These are phyloP conservation scores for Mycoemilia scoparia DNA, from an alignment of 192 early-diverging fungal species.

Conservation along the genomic window DNA sequence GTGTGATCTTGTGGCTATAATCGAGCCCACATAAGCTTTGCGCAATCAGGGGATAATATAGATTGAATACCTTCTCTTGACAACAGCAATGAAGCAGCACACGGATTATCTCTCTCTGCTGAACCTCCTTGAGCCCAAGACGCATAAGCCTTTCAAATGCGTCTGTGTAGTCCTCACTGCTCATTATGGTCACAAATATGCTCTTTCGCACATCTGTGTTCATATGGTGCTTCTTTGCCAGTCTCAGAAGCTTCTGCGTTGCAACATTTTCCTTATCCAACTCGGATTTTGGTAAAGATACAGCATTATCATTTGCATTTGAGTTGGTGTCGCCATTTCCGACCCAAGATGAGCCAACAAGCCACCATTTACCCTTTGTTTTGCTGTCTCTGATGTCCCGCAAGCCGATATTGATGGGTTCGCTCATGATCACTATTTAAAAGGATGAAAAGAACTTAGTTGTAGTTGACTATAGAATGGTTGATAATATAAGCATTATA, in stretches of 20 bases:
- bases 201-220: slow-evolving; percentile 86
- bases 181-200: slow-evolving; percentile 85
- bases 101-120: slow-evolving; percentile 86
- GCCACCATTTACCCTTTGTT: slow-evolving; percentile 95
- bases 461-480: no score
- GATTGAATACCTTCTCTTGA: slow-evolving; percentile 78
- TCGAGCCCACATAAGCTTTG: slow-evolving; percentile 57
- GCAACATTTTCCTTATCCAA: slow-evolving; percentile 4
- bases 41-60: slow-evolving; percentile 79
- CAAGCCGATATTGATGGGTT: slow-evolving; percentile 68
- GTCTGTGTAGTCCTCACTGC: slow-evolving; percentile 88
- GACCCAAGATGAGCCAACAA: slow-evolving; percentile 86
- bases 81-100: slow-evolving; percentile 81
- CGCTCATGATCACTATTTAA: slow-evolving; percentile 27
- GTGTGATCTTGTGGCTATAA: slow-evolving; percentile 72
- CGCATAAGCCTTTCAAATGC: slow-evolving; percentile 72
- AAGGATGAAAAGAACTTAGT: background rate
- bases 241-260: slow-evolving; percentile 45
- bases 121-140: slow-evolving; percentile 71
- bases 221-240: slow-evolving; percentile 82
- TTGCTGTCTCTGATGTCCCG: slow-evolving; percentile 66
- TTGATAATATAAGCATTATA: no score
- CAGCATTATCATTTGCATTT: background rate
- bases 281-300: slow-evolving; percentile 1
- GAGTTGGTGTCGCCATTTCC: slow-evolving; percentile 27